Evolutionary conservation across 2,329 filamentous ascomycete genomes (phyloP).

Genomic region (Phaeosphaeria sp.): DNA sequence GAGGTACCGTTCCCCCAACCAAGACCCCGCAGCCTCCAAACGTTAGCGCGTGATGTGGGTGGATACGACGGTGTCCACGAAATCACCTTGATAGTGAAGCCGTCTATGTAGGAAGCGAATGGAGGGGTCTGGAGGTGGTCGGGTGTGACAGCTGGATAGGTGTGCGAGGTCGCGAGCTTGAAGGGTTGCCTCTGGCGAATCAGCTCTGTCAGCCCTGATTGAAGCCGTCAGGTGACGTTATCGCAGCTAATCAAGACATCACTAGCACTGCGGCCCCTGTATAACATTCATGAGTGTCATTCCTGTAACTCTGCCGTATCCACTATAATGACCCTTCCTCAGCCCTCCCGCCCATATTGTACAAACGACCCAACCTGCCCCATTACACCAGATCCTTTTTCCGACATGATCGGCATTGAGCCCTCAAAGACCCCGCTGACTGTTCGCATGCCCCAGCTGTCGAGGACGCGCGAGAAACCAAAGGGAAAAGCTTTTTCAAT

Average conservation of each 20-base stretch:
- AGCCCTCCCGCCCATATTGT: slow-evolving; percentile 21
- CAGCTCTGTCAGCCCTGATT: neutral
- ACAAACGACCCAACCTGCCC: slow-evolving; percentile 19
- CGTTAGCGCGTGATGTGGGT: neutral
- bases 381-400: slow-evolving; percentile 26
- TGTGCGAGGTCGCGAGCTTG: neutral
- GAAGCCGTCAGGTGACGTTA: slow-evolving; percentile 30
- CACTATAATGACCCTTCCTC: slow-evolving; percentile 14
- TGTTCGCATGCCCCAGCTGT: slow-evolving; percentile 38
- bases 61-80: neutral
- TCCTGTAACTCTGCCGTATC: slow-evolving; percentile 15
- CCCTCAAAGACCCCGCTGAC: slow-evolving; percentile 26
- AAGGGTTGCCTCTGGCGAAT: neutral
- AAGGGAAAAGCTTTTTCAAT: slow-evolving; percentile 33
- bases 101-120: neutral
- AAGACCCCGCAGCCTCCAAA: slow-evolving; percentile 9
- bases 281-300: slow-evolving; percentile 12
- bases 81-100: neutral
- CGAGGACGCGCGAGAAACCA: slow-evolving; percentile 33
- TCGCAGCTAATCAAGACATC: slow-evolving; percentile 16
- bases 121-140: neutral
- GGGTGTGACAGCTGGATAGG: neutral
- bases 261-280: slow-evolving; percentile 1
- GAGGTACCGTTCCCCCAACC: slow-evolving; percentile 1
- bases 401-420: slow-evolving; percentile 21